A percentile compares a stretch with the other conserved stretches of the same genome.
These are phyloP conservation scores for Hymenotorrendiella dingleyae DNA, from an alignment of 2,329 filamentous ascomycete genomes.

Conservation along the genomic window DNA sequence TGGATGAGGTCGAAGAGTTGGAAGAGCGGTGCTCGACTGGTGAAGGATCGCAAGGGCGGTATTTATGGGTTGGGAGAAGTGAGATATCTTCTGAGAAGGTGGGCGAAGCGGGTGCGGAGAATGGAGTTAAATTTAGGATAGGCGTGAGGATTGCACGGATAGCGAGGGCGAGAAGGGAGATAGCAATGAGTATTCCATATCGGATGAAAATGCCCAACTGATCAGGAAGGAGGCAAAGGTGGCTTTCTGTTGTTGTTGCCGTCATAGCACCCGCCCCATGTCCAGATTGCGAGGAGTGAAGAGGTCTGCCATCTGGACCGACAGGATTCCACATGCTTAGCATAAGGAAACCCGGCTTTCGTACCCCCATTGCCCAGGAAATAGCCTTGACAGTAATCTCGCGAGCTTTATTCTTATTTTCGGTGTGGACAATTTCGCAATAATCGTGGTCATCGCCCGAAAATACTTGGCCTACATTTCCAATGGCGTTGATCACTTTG, in stretches of 20 bases:
- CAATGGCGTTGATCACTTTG: constrained; percentile 69
- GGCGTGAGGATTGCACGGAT: constrained; percentile 53
- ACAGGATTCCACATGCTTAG: constrained; percentile 91
- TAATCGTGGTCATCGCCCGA: constrained; percentile 98
- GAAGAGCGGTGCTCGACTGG: constrained; percentile 11
- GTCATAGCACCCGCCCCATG: constrained; percentile 33
- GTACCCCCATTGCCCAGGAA: constrained; percentile 94
- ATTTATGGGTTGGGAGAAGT: constrained; percentile 21
- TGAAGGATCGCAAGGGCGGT: constrained; percentile 12
- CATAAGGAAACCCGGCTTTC: constrained; percentile 79
- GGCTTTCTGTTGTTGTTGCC: constrained; percentile 69
- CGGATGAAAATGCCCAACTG: constrained; percentile 78
- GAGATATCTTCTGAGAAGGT: constrained; percentile 5
- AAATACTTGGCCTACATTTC: constrained; percentile 80
- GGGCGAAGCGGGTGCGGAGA: constrained; percentile 11
- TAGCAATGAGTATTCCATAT: constrained; percentile 60
- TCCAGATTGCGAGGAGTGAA: constrained; percentile 29
- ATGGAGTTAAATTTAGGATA: constrained; percentile 39
- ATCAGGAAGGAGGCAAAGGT: constrained; percentile 85
- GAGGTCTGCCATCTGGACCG: constrained; percentile 49
- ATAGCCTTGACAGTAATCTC: constrained; percentile 96
- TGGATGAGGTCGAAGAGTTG: constrained; percentile 28
- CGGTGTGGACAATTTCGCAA: constrained; percentile 77
- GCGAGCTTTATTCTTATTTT: constrained; percentile 48
- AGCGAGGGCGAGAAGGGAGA: constrained; percentile 45